Evolutionary conservation across 176 grass and related monocot genomes (phyloP), one percentile per base, ranked within the genome.

Genomic region (Oryza glumipatula): DNA sequence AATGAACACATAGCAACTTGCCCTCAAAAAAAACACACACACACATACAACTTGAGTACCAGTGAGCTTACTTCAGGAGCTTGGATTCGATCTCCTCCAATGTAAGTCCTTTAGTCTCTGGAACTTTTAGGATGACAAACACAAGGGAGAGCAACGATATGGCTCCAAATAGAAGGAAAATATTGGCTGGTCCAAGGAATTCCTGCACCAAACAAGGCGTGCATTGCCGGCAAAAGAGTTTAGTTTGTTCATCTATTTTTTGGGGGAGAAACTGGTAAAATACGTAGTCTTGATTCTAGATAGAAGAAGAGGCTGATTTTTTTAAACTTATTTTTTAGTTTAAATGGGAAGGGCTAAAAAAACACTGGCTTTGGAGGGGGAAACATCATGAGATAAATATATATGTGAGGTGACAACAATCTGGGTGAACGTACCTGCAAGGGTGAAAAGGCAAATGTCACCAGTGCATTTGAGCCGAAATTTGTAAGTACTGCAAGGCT

Each of bases 51-150:
- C 30, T 32, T 32, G 2, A 32, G 30, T 32, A 32, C 30, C 30
- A 32, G 30, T 32, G 30, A 32, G 30, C 30, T 32, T 71, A 94
- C 84, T 98, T 94, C 76, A 98, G 70, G 24, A 98, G 86, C 83
- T 94, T 98, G 11, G 91, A 87, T 76, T 98, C 96, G 9, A 98
- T 98, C 74, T 98, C 96, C 91, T 98, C 96, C 85, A 98, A 84
- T 79, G 83, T 96, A 75, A 98, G 88, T 14, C 96, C 96, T 89
- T 98, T 98, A 68, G 96, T 98, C 77, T 98, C 96, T 0, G 96
- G 96, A 77, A 98, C 89, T 17, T 86, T 89, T 68, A 95, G 81
- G 83, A 92, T 56, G 21, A 95, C 89, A 64, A 98, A 98, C 60
- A 90, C 21, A 5, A 98, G 91, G 7, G 96, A 83, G 11, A 98